Percentiles rank a stretch among this genome's conserved stretches.
These are phyloP conservation scores for Oemleria cerasiformis DNA, from an alignment of 306 rosid genomes.

Conservation along the genomic window DNA sequence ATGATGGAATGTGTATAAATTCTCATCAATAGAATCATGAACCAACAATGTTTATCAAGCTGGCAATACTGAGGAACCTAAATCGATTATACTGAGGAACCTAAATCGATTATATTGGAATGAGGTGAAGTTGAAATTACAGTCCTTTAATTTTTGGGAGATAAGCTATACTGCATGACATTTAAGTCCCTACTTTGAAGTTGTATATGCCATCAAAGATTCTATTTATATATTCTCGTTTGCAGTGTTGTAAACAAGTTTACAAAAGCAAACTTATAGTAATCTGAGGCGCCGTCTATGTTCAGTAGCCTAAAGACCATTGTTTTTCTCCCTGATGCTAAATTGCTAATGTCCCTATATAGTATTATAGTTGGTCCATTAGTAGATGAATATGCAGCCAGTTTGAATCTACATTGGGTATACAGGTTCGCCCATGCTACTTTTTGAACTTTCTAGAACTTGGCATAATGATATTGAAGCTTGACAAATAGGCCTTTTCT, in stretches of 20 bases:
- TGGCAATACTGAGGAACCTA: neutral
- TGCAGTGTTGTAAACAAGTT: neutral
- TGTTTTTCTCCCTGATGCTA: neutral
- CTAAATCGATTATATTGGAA: neutral
- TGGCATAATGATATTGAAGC: neutral
- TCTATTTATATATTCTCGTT: neutral
- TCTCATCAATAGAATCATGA: neutral
- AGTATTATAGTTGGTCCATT: neutral
- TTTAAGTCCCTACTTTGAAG: neutral
- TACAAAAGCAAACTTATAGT: neutral
- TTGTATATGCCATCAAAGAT: neutral
- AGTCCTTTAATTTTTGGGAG: neutral
- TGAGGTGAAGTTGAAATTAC: neutral
- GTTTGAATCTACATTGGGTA: neutral
- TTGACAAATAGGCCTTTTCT: neutral
- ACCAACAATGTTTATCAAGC: neutral
- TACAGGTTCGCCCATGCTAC: neutral
- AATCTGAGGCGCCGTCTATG: neutral
- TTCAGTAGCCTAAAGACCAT: neutral
- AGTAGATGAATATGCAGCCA: neutral
- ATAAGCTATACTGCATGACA: neutral
- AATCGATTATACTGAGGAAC: neutral
- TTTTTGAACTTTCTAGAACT: neutral
- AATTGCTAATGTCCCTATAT: neutral
- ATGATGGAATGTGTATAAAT: neutral